Percentiles rank a stretch among this genome's conserved stretches.
Evolutionary conservation across 1,139 yeast species (phyloP).

Genomic region (Citeromyces siamensis): DNA sequence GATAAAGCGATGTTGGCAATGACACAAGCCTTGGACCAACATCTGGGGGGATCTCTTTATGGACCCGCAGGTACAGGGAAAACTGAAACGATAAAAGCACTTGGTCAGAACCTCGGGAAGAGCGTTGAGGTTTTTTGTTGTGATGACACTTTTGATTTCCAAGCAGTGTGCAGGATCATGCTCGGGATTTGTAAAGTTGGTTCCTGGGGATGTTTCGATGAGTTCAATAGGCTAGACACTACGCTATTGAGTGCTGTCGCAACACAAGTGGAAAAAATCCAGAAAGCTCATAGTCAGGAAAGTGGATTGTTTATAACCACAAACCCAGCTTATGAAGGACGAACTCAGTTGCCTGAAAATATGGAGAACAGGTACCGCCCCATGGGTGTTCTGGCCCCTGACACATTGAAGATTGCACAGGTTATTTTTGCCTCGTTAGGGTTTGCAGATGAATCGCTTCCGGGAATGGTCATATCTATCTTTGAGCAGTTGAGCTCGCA

Average conservation of each 20-base stretch:
- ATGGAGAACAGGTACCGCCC: constrained; percentile 68
- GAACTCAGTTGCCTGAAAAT: constrained; percentile 78
- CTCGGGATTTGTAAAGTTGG: constrained; percentile 81
- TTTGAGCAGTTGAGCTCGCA: constrained; percentile 28
- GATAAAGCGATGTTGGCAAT: constrained; percentile 54
- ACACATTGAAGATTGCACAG: constrained; percentile 55
- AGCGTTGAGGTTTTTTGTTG: constrained; percentile 84
- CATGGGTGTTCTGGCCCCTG: constrained; percentile 68
- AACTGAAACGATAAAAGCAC: constrained; percentile 81
- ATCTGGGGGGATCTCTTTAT: constrained; percentile 81
- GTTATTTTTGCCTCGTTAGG: constrained; percentile 69
- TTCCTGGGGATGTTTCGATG: constrained; percentile 96
- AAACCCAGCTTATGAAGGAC: constrained; percentile 85
- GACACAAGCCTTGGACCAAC: constrained; percentile 64
- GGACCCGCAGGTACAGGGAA: constrained; percentile 99
- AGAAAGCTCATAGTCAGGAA: constrained; percentile 32
- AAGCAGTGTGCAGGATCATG: constrained; percentile 66
- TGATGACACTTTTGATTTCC: constrained; percentile 81
- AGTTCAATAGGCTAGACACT: constrained; percentile 72
- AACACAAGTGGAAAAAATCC: constrained; percentile 67
- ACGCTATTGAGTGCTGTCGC: constrained; percentile 76
- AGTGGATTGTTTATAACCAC: constrained; percentile 82
- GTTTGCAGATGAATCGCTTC: constrained; percentile 29
- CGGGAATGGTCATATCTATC: constrained; percentile 41
- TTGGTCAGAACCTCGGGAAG: constrained; percentile 71